phyloP scores from a whole-genome alignment of 2,329 filamentous ascomycete genomes.

The Venturiaceae sp. region DNA sequence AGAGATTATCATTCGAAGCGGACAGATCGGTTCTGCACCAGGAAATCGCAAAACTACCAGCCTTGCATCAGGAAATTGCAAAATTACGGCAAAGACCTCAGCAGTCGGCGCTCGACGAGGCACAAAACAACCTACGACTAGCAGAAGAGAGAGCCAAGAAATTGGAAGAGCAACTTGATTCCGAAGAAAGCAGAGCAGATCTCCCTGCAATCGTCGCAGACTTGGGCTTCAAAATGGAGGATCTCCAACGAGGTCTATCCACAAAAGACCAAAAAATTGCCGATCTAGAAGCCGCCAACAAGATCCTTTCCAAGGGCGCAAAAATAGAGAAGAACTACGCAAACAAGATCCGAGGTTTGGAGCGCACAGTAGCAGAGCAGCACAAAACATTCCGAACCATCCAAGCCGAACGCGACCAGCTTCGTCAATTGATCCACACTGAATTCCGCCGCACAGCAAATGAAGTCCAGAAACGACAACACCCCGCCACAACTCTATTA shows the following conservation, averaged over 20 bases:
- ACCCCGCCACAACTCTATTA: conserved; percentile 14
- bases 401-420: conserved; percentile 28
- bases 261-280: not conserved
- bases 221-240: conserved; percentile 5
- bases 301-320: not conserved
- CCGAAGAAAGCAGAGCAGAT: not conserved
- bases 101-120: not conserved
- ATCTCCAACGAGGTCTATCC: not conserved
- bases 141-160: not conserved
- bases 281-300: not conserved
- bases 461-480: conserved; percentile 11
- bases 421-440: conserved; percentile 27
- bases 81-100: not conserved
- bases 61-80: not conserved
- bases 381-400: conserved; percentile 18
- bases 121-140: not conserved
- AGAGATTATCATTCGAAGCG: not conserved
- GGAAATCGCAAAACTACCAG: not conserved
- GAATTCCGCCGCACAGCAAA: conserved; percentile 28
- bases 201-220: conserved; percentile 4
- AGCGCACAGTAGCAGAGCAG: conserved; percentile 12
- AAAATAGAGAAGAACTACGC: not conserved
- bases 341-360: not conserved
- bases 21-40: not conserved
- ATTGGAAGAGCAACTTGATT: not conserved